Percentiles rank a stretch among this genome's conserved stretches.
These are phyloP conservation scores for Candida coquimbonensis DNA, from an alignment of 805 yeast species.

Conservation along the genomic window DNA sequence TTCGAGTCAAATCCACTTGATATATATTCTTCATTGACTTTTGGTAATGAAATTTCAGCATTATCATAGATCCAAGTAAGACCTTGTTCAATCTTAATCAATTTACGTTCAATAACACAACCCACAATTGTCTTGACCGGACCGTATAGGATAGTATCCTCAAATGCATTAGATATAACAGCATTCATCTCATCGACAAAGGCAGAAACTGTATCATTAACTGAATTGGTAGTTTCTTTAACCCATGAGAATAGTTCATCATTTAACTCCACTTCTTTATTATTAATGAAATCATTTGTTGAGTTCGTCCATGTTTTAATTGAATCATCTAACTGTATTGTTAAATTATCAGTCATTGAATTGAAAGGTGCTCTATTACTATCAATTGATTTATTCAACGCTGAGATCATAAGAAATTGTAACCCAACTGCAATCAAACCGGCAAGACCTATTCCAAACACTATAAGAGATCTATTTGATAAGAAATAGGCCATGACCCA, in stretches of 20 bases:
- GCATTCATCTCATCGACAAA: conserved; percentile 55
- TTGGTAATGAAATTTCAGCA: conserved; percentile 53
- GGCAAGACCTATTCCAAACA: conserved; percentile 46
- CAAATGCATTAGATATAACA: conserved; percentile 54
- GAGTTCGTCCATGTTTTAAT: conserved; percentile 42
- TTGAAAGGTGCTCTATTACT: conserved; percentile 11
- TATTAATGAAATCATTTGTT: conserved; percentile 48
- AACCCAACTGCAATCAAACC: conserved; percentile 49
- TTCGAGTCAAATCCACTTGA: conserved; percentile 13
- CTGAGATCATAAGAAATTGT: conserved; percentile 43
- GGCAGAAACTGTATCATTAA: conserved; percentile 52
- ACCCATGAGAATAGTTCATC: conserved; percentile 62
- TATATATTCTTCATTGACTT: conserved; percentile 31
- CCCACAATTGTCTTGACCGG: conserved; percentile 65
- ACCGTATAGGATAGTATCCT: conserved; percentile 54
- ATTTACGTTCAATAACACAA: conserved; percentile 73
- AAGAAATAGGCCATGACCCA: conserved; percentile 39
- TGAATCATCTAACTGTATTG: conserved; percentile 25
- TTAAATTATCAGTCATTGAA: conserved; percentile 5
- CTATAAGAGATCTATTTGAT: conserved; percentile 42
- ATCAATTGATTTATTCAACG: conserved; percentile 17
- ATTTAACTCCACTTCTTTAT: conserved; percentile 50
- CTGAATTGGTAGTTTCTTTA: conserved; percentile 43
- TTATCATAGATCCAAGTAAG: conserved; percentile 71
- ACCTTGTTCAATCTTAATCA: conserved; percentile 60